Evolutionary conservation across 345 rosid species (phyloP).

Genomic region (Rhodamnia argentea): DNA sequence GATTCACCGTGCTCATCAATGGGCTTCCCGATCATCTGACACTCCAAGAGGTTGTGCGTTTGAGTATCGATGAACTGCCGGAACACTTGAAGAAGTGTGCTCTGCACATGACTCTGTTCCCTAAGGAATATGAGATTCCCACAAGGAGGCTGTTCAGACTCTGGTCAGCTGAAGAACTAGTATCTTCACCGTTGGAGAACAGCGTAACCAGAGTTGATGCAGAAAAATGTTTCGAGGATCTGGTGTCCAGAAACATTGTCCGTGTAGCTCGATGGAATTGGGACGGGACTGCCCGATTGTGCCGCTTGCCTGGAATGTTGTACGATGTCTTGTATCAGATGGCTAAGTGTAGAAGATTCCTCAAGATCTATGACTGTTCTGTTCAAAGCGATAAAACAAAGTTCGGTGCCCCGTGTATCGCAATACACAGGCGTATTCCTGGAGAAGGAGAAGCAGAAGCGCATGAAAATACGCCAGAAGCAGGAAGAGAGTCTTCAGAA

Average conservation of each 20-base stretch:
- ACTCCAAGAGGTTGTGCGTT: neutral
- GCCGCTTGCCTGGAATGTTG: neutral
- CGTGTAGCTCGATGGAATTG: constrained; percentile 2
- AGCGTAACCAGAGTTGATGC: neutral
- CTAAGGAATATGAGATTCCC: constrained; percentile 10
- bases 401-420: neutral
- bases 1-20: neutral
- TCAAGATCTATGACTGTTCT: neutral
- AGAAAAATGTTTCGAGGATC: constrained; percentile 1
- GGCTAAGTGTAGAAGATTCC: neutral
- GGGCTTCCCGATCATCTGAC: neutral
- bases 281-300: constrained; percentile 15
- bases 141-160: constrained; percentile 20
- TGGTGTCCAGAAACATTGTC: constrained; percentile 8
- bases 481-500: neutral
- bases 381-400: neutral
- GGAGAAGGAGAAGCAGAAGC: neutral
- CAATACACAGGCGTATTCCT: neutral
- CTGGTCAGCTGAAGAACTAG: constrained; percentile 20
- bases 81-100: constrained; percentile 5
- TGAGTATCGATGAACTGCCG: constrained; percentile 2
- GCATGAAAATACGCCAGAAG: neutral
- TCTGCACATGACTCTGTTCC: constrained; percentile 22
- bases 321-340: constrained; percentile 4
- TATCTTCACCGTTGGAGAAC: neutral